Evolutionary conservation across 331 rosid genomes (phyloP).

Genomic region (Quercus lobata): DNA sequence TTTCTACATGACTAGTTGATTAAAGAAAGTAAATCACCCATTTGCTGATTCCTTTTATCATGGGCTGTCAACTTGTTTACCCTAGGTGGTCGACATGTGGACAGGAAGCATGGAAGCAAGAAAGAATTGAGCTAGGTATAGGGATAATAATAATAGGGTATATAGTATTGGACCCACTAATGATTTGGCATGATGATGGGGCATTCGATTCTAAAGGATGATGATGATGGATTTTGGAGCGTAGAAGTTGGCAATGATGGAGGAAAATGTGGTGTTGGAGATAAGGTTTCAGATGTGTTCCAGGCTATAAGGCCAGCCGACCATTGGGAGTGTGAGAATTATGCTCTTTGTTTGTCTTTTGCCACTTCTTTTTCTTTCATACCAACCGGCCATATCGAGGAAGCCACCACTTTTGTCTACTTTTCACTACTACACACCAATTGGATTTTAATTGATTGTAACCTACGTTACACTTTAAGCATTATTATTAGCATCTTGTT

Average conservation of each 20-base stretch:
- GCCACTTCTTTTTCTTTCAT: constrained; percentile 30
- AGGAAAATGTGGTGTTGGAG: constrained; percentile 40
- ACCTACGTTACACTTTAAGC: constrained; percentile 16
- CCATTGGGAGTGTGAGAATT: constrained; percentile 36
- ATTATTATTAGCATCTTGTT: constrained; percentile 17
- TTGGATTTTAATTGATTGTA: constrained; percentile 17
- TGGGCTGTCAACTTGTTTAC: neutral
- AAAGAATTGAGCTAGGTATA: constrained; percentile 8
- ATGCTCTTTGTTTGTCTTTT: constrained; percentile 65
- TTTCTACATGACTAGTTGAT: constrained; percentile 16
- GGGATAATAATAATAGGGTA: too few relatives aligned
- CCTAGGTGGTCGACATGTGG: constrained; percentile 19
- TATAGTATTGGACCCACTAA: constrained; percentile 33
- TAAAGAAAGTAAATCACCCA: neutral
- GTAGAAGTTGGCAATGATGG: constrained; percentile 36
- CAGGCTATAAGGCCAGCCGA: constrained; percentile 51
- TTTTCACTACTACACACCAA: constrained; percentile 8
- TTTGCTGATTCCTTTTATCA: neutral
- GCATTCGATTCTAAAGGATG: constrained; percentile 49
- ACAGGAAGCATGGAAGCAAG: neutral
- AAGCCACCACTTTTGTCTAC: constrained; percentile 46
- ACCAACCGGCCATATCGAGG: constrained; percentile 44
- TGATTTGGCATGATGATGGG: constrained; percentile 66
- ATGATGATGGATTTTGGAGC: constrained; percentile 30
- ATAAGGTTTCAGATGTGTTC: constrained; percentile 64